Conservation (phyloP, 2,329 filamentous ascomycete genomes). For the Botrytis cinerea region DNA sequence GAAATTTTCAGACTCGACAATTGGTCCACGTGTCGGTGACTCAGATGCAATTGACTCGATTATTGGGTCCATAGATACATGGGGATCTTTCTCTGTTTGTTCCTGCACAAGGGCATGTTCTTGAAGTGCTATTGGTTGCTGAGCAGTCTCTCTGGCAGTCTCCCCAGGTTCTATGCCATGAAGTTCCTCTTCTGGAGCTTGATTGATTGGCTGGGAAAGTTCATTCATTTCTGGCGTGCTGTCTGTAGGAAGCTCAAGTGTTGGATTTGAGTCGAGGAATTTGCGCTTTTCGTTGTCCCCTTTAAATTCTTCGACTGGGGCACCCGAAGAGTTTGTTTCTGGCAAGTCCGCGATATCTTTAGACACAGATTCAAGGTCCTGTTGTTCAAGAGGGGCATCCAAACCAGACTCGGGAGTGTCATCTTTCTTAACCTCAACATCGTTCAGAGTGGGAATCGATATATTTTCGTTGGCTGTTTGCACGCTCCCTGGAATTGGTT, state of each 20-base stretch:
- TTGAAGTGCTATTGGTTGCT: neutral
- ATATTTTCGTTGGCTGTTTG: neutral
- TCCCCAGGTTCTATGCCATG: neutral
- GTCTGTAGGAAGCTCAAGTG: neutral
- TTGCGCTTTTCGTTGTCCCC: conserved; percentile 32
- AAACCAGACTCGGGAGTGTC: neutral
- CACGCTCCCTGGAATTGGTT: neutral
- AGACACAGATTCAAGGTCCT: neutral
- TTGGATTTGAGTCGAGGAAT: conserved; percentile 20
- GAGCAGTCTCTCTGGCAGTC: neutral
- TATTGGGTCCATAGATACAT: neutral
- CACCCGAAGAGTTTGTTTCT: neutral
- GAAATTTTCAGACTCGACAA: neutral
- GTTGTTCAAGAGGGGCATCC: neutral
- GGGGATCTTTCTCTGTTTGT: neutral
- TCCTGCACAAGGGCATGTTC: neutral
- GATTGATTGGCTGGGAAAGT: neutral
- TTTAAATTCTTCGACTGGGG: conserved; percentile 25
- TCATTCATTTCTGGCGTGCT: neutral
- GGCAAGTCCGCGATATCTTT: conserved; percentile 6
- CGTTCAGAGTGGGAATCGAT: neutral
- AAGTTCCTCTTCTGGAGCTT: conserved; percentile 10
- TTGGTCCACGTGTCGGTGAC: neutral
- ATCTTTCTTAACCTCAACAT: neutral
- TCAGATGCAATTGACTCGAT: neutral